Evolutionary conservation across 139 green algal genomes (phyloP).

Genomic region (Chloropicon primus): DNA sequence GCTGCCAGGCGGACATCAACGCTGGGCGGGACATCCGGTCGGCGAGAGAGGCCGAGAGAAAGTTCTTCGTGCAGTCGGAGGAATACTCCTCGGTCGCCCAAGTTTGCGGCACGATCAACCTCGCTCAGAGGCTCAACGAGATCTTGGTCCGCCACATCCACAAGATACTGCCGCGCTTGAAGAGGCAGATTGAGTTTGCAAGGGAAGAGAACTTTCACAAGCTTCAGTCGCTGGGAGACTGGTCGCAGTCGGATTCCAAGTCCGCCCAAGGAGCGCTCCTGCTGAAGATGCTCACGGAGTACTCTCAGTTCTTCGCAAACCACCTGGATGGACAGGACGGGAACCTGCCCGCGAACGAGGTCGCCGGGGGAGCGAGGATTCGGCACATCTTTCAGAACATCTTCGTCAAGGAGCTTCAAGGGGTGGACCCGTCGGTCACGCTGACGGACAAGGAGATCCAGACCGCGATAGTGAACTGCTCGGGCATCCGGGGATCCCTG

Average conservation of each 20-base stretch:
- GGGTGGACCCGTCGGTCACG: constrained; percentile 27
- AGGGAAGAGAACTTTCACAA: neutral
- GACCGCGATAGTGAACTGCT: constrained; percentile 85
- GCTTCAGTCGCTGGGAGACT: neutral
- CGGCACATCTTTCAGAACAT: constrained; percentile 66
- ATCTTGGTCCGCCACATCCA: constrained; percentile 82
- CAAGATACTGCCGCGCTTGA: constrained; percentile 18
- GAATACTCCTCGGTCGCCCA: constrained; percentile 15
- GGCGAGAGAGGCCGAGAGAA: constrained; percentile 6
- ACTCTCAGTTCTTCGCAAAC: constrained; percentile 52
- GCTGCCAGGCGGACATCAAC: constrained; percentile 6
- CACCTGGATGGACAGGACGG: constrained; percentile 71
- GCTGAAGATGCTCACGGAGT: constrained; percentile 70
- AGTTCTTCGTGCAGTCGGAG: constrained; percentile 18
- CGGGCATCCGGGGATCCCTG: constrained; percentile 61
- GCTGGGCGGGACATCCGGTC: neutral
- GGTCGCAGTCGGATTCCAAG: neutral
- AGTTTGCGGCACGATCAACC: constrained; percentile 19
- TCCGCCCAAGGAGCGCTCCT: constrained; percentile 42
- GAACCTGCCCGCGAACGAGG: constrained; percentile 53
- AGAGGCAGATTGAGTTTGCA: constrained; percentile 2
- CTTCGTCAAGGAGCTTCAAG: constrained; percentile 43
- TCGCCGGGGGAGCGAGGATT: constrained; percentile 74
- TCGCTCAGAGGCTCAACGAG: constrained; percentile 67
- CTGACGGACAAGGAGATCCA: constrained; percentile 73